A percentile compares a stretch with the other conserved stretches of the same genome.
These are phyloP conservation scores for Nicotiana paniculata DNA, from an alignment of 257 asterid species.

Conservation along the genomic window DNA sequence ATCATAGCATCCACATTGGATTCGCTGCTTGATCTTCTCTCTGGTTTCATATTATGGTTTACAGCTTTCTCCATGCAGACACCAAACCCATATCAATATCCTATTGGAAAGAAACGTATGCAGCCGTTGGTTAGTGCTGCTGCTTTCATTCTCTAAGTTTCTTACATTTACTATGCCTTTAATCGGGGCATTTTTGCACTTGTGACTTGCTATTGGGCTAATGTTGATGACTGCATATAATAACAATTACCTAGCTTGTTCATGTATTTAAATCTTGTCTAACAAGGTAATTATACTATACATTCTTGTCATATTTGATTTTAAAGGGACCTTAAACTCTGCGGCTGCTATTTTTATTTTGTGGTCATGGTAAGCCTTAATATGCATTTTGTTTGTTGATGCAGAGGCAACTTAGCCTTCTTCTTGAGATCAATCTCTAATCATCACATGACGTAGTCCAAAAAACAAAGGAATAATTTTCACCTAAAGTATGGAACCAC, in stretches of 20 bases:
- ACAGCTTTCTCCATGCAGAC: conserved; percentile 52
- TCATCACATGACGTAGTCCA: not conserved
- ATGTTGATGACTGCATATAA: not conserved
- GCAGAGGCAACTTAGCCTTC: not conserved
- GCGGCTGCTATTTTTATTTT: not conserved
- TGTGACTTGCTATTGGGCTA: not conserved
- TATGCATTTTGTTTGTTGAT: not conserved
- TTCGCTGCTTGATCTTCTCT: conserved; percentile 48
- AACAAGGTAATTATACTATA: not conserved
- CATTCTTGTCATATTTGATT: not conserved
- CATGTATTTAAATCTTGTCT: not conserved
- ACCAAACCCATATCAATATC: conserved; percentile 45
- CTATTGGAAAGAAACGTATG: conserved; percentile 56
- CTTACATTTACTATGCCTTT: not conserved
- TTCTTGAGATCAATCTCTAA: not conserved
- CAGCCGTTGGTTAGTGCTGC: conserved; percentile 49
- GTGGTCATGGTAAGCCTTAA: not conserved
- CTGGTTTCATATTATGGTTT: conserved; percentile 52
- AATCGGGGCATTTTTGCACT: not conserved
- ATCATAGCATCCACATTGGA: conserved; percentile 51
- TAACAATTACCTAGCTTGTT: not conserved
- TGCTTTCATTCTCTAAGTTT: not conserved
- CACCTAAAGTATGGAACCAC: not conserved
- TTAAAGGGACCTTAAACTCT: not conserved
- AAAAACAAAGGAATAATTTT: not conserved